Conservation (phyloP, 179 eudicot genomes). For the Camellia oleifera region DNA sequence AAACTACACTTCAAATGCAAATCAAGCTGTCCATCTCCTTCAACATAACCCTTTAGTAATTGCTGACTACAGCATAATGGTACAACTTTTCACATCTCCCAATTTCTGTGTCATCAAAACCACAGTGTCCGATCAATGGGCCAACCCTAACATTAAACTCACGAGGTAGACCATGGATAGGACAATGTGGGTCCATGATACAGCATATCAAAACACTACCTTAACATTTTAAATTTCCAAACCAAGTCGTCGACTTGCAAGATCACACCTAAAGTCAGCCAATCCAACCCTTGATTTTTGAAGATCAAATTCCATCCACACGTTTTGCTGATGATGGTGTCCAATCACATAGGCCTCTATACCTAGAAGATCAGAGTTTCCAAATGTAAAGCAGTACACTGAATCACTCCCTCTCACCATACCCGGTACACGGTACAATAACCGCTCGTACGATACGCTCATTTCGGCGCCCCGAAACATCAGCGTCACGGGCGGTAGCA, state of each 20-base stretch:
- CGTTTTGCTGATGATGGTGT: slow-evolving; percentile 85
- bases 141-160: background rate
- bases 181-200: slow-evolving; percentile 9
- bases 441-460: slow-evolving; percentile 59
- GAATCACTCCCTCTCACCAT: slow-evolving; percentile 43
- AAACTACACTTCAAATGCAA: background rate
- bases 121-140: slow-evolving; percentile 5
- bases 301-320: slow-evolving; percentile 94
- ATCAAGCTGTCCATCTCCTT: background rate
- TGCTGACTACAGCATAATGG: no score
- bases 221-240: slow-evolving; percentile 20
- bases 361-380: slow-evolving; percentile 83
- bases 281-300: slow-evolving; percentile 72
- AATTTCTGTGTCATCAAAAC: no score
- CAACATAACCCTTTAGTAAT: background rate
- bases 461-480: slow-evolving; percentile 75
- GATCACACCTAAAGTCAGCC: slow-evolving; percentile 75
- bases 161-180: slow-evolving; percentile 12
- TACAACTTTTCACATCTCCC: background rate
- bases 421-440: slow-evolving; percentile 63
- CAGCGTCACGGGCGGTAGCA: slow-evolving; percentile 58
- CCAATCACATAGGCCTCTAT: slow-evolving; percentile 77
- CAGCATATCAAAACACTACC: background rate
- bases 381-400: slow-evolving; percentile 77
- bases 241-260: slow-evolving; percentile 67